A percentile compares a stretch with the other conserved stretches of the same genome.
Conservation (phyloP, 371 early-diverging fungal genomes). For the Rhizopus microsporus region DNA sequence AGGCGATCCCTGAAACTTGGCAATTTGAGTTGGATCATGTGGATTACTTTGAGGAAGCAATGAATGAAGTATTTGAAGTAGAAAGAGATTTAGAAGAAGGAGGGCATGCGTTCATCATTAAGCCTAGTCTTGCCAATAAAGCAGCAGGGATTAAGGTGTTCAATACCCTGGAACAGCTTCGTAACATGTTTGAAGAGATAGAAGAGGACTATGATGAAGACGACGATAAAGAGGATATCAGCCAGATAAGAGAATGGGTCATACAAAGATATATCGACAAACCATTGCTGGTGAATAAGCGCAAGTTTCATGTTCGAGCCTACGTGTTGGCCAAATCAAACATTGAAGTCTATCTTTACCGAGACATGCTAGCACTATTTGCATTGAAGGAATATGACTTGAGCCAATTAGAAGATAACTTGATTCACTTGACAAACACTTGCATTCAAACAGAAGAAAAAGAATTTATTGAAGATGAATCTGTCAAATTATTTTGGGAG, state of each 20-base stretch:
- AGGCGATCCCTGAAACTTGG: constrained; percentile 69
- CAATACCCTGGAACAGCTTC: constrained; percentile 54
- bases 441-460: constrained; percentile 62
- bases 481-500: constrained; percentile 66
- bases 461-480: constrained; percentile 58
- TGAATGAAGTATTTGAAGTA: constrained; percentile 73
- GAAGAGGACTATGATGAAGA: constrained; percentile 36
- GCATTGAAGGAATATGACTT: constrained; percentile 57
- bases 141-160: constrained; percentile 73
- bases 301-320: constrained; percentile 76
- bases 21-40: constrained; percentile 69
- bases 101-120: constrained; percentile 60
- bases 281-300: constrained; percentile 59
- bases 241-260: constrained; percentile 73
- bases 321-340: constrained; percentile 70
- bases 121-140: constrained; percentile 71
- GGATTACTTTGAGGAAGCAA: constrained; percentile 72
- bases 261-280: constrained; percentile 66
- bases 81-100: constrained; percentile 52
- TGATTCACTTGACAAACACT: constrained; percentile 72
- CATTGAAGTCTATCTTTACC: constrained; percentile 64
- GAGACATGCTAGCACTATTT: constrained; percentile 71
- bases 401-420: constrained; percentile 43
- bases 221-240: constrained; percentile 40
- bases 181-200: constrained; percentile 46